Base-by-base conservation (phyloP, 495 filamentous ascomycete species). In the Hyphodiscus hymeniophilus region DNA sequence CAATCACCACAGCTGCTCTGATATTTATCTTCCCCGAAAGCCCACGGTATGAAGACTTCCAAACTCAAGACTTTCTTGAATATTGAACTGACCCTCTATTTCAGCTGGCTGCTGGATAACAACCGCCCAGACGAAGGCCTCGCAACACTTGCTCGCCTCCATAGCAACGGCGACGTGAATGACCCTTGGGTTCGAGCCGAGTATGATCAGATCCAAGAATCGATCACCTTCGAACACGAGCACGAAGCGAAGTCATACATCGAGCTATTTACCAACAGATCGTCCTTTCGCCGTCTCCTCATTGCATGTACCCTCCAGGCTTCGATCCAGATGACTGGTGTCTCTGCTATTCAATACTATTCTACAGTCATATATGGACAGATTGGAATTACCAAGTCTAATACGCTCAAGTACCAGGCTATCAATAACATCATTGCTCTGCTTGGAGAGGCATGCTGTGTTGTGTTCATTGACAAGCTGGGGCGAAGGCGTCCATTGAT, bases 281-380 rank as follows among this genome's bases (percentile, higher is more conserved):
- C 79, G 2, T 79, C 75, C 2, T 85, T 85, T 68, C 77, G 83
- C 15, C 75, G 83, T 12, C 63, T 87, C 8, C 80, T 86, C 60
- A 68, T 87, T 13, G 81, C 79, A 45, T 77, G 74, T 55, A 66
- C 82, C 0, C 60, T 87, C 15, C 83, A 86, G 60, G 81, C 80
- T 4, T 79, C 77, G 1, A 72, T 78, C 13, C 83, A 87, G 55
- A 81, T 86, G 81, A 86, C 82, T 0, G 82, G 82, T 50, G 81
- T 85, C 3, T 79, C 74, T 3, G 82, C 82, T 0, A 85, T 86
- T 56, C 81, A 87, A 67, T 85, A 87, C 58, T 86, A 82, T 59
- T 79, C 73, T 13, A 77, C 81, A n/a, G 68, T 57, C 0, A 85
- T 86, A 52, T 81, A 79, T 60, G 65, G 59, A 10, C 76, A 84